A percentile compares a stretch with the other conserved stretches of the same genome.
phyloP scores from a whole-genome alignment of 768 basidiomycete species.

The Multifurca ochricompacta region DNA sequence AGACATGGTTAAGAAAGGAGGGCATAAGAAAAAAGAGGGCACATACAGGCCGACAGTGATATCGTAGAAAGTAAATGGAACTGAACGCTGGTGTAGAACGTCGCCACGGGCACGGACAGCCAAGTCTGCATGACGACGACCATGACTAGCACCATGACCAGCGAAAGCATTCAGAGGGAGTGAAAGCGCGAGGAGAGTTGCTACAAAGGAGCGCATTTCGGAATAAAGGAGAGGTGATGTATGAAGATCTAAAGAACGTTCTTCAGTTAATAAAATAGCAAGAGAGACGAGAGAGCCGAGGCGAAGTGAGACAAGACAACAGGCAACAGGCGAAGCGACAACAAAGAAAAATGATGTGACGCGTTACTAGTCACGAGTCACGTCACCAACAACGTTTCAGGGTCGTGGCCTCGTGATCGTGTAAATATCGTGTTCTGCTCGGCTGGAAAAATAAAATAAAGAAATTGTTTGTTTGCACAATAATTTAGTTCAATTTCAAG shows the following conservation, averaged over 20 bases:
- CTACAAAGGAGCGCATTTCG: constrained; percentile 12
- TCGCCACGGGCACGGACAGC: constrained; percentile 11
- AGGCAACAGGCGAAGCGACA: too few relatives aligned
- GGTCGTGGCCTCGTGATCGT: too few relatives aligned
- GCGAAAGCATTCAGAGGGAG: constrained; percentile 8
- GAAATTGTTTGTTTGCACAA: too few relatives aligned
- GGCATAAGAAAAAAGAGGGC: background rate
- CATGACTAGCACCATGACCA: background rate
- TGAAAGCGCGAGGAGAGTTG: constrained; percentile 11
- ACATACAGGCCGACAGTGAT: constrained; percentile 15
- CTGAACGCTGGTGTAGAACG: background rate
- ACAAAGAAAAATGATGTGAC: too few relatives aligned
- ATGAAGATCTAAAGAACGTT: background rate
- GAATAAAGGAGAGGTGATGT: background rate
- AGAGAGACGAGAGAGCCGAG: background rate
- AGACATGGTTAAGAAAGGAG: background rate
- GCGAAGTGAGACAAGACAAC: background rate
- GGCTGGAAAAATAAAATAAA: too few relatives aligned
- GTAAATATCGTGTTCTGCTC: too few relatives aligned
- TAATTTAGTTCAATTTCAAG: too few relatives aligned
- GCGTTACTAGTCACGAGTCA: too few relatives aligned
- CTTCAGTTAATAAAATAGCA: too few relatives aligned
- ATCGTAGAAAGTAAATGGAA: constrained; percentile 10
- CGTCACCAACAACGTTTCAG: too few relatives aligned
- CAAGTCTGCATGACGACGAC: constrained; percentile 9